Conservation (phyloP, 2,329 filamentous ascomycete genomes). For the Hyphodiscus sp. region DNA sequence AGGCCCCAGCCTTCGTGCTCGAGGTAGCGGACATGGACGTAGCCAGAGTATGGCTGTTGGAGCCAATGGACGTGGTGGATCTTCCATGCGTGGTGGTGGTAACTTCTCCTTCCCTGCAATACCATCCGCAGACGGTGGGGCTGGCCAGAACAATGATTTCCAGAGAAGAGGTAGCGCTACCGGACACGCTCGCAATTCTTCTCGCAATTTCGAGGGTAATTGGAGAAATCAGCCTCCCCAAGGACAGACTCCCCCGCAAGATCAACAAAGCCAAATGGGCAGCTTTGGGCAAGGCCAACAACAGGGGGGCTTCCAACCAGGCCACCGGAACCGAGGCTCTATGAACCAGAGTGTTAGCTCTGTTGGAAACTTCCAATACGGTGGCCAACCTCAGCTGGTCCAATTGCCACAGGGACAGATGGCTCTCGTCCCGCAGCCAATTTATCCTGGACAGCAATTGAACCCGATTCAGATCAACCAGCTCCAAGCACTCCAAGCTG, state of each 20-base stretch:
- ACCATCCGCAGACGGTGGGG: conserved; percentile 44
- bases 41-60: conserved; percentile 89
- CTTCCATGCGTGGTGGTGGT: conserved; percentile 55
- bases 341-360: conserved; percentile 80
- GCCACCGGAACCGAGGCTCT: conserved; percentile 79
- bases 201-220: conserved; percentile 95
- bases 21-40: conserved; percentile 58
- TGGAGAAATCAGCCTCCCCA: conserved; percentile 75
- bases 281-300: conserved; percentile 63
- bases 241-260: conserved; percentile 39
- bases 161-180: conserved; percentile 61
- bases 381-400: conserved; percentile 78
- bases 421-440: conserved; percentile 66
- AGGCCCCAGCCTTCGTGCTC: conserved; percentile 36
- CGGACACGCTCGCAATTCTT: conserved; percentile 74
- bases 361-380: conserved; percentile 84
- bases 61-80: conserved; percentile 59
- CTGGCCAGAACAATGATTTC: conserved; percentile 49
- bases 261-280: conserved; percentile 50
- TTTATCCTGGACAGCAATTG: conserved; percentile 79
- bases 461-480: conserved; percentile 85
- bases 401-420: conserved; percentile 80
- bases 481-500: conserved; percentile 85
- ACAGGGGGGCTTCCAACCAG: conserved; percentile 77
- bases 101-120: conserved; percentile 63